Percentiles rank a stretch among this genome's conserved stretches.
phyloP scores from a whole-genome alignment of 139 green algal genomes.

The Micractinium sp. region DNA sequence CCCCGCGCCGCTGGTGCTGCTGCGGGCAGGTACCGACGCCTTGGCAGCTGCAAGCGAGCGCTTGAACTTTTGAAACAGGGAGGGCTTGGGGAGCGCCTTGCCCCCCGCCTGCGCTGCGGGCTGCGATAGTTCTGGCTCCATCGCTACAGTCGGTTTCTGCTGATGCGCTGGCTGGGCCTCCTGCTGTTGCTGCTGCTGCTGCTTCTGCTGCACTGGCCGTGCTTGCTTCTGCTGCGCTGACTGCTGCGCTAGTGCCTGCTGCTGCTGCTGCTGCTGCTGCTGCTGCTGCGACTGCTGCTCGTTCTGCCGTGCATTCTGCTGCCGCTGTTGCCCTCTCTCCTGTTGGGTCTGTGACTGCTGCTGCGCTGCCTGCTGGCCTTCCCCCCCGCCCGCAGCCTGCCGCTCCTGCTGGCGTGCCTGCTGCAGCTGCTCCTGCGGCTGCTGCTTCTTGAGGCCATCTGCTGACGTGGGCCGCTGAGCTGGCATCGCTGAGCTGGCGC shows the following conservation, averaged over 20 bases:
- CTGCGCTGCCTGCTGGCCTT: neutral
- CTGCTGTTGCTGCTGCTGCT: neutral
- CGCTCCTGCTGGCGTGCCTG: neutral
- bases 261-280: neutral
- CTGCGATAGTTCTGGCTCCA: neutral
- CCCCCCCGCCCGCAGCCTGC: neutral
- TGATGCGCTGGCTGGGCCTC: neutral
- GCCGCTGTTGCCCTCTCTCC: neutral
- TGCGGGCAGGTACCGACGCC: neutral
- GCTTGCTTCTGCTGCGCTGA: neutral
- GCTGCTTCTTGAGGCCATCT: neutral
- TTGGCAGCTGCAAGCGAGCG: neutral
- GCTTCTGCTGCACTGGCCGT: too few species aligned
- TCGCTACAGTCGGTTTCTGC: neutral
- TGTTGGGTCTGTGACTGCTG: neutral
- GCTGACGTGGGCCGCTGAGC: neutral
- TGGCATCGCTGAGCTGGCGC: neutral
- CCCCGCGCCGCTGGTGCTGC: neutral
- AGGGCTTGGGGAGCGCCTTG: neutral
- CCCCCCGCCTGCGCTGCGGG: neutral
- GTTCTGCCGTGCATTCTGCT: neutral
- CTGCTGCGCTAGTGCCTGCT: neutral
- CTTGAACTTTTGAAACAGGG: neutral
- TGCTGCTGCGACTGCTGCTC: neutral
- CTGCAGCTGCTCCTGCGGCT: neutral